A percentile compares a stretch with the other conserved stretches of the same genome.
Conservation (phyloP, 225 moss, liverwort and hornwort genomes). For the Marchantia paleacea region DNA sequence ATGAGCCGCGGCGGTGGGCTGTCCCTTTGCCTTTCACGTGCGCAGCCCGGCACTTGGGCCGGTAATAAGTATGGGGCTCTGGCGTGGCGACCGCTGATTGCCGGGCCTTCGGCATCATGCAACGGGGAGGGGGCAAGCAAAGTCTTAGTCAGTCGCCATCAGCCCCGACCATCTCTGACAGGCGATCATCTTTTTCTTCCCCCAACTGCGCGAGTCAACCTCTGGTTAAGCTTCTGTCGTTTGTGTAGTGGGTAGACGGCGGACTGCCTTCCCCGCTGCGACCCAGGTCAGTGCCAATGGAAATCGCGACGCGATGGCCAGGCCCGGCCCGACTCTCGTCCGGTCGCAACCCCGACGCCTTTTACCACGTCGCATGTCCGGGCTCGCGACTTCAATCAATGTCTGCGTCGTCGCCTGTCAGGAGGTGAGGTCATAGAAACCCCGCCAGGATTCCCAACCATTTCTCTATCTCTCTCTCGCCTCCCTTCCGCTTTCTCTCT, state of each 20-base stretch:
- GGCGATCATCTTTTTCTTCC: background rate
- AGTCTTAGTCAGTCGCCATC: conserved; percentile 12
- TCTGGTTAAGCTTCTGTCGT: conserved; percentile 15
- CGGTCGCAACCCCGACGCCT: background rate
- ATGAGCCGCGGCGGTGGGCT: conserved; percentile 28
- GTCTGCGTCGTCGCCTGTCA: conserved; percentile 10
- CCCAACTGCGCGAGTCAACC: conserved; percentile 10
- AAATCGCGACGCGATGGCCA: too few relatives aligned
- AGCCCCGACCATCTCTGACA: conserved; percentile 23
- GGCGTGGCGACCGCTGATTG: conserved; percentile 19
- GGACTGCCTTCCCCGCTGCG: background rate
- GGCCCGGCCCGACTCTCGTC: too few relatives aligned
- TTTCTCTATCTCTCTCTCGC: background rate
- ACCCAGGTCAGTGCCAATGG: background rate
- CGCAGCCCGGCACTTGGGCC: conserved; percentile 24
- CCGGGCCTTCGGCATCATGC: conserved; percentile 14
- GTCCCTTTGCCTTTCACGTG: conserved; percentile 20
- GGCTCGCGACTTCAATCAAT: background rate
- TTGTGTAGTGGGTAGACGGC: background rate
- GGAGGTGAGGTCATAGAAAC: background rate
- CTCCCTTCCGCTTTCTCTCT: background rate
- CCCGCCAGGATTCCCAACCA: background rate
- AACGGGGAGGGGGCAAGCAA: conserved; percentile 4
- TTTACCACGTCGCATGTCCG: conserved; percentile 1
- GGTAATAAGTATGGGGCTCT: conserved; percentile 11